Percentiles rank a stretch among this genome's conserved stretches.
phyloP scores from a whole-genome alignment of 148 eudicot genomes.

The Vaccinium darrowii region DNA sequence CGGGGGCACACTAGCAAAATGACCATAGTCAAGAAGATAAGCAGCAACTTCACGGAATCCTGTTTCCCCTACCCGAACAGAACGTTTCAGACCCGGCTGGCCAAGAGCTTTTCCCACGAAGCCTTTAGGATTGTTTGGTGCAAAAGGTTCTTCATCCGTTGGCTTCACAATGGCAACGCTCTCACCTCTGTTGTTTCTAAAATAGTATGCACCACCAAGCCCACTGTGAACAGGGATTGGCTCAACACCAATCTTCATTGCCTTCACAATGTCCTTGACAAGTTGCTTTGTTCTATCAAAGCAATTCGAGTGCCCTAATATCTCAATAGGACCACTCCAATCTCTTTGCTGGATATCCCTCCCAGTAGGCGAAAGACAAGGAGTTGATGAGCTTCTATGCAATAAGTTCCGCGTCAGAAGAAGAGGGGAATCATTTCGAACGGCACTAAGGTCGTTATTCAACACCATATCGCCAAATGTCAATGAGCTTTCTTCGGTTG shows the following conservation, averaged over 20 bases:
- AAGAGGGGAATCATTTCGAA: slow-evolving; percentile 85
- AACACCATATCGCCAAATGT: slow-evolving; percentile 87
- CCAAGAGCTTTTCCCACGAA: slow-evolving; percentile 95
- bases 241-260: slow-evolving; percentile 71
- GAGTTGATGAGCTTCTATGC: slow-evolving; percentile 95
- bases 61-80: slow-evolving; percentile 95
- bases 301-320: slow-evolving; percentile 51
- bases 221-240: slow-evolving; percentile 79
- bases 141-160: slow-evolving; percentile 98
- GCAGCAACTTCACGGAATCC: slow-evolving; percentile 95
- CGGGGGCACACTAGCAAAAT: slow-evolving; percentile 84
- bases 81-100: slow-evolving; percentile 85
- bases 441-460: slow-evolving; percentile 79
- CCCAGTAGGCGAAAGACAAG: slow-evolving; percentile 84
- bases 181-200: slow-evolving; percentile 73
- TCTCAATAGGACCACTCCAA: slow-evolving; percentile 70
- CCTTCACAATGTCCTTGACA: slow-evolving; percentile 71
- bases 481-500: slow-evolving; percentile 84
- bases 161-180: slow-evolving; percentile 96
- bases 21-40: slow-evolving; percentile 73
- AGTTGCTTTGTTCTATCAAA: slow-evolving; percentile 49
- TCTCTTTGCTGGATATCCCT: slow-evolving; percentile 67
- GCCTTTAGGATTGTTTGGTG: slow-evolving; percentile 97
- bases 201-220: slow-evolving; percentile 96
- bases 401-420: slow-evolving; percentile 61